phyloP scores from a whole-genome alignment of 2,329 filamentous ascomycete species.

The Diaporthe capsici region DNA sequence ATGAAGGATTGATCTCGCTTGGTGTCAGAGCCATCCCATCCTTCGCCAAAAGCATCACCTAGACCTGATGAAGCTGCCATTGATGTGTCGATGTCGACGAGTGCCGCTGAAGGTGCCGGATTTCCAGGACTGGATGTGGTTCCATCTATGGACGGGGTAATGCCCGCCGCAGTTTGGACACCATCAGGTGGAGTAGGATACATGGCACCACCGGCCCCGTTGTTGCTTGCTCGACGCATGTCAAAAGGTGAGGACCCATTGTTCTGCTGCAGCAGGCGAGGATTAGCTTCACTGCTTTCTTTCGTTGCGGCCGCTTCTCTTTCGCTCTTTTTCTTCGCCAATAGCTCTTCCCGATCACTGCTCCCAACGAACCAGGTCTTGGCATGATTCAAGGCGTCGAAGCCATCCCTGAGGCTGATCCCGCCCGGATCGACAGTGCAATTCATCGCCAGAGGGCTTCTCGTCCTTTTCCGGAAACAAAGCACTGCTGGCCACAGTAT shows the following conservation, averaged over 20 bases:
- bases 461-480: slow-evolving; percentile 65
- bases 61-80: slow-evolving; percentile 47
- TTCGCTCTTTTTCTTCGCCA: slow-evolving; percentile 65
- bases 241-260: slow-evolving; percentile 67
- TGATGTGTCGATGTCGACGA: slow-evolving; percentile 56
- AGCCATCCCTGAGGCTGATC: slow-evolving; percentile 57
- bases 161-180: slow-evolving; percentile 66
- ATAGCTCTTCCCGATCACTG: slow-evolving; percentile 61
- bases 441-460: slow-evolving; percentile 41
- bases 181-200: slow-evolving; percentile 82
- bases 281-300: slow-evolving; percentile 59
- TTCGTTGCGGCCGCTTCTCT: slow-evolving; percentile 58
- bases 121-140: slow-evolving; percentile 70
- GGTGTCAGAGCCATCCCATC: slow-evolving; percentile 58
- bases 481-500: slow-evolving; percentile 69
- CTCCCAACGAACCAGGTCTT: slow-evolving; percentile 63
- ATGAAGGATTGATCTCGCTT: slow-evolving; percentile 63
- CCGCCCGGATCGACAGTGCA: slow-evolving; percentile 50
- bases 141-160: slow-evolving; percentile 70
- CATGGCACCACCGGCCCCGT: slow-evolving; percentile 65
- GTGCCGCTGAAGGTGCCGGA: slow-evolving; percentile 48
- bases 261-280: slow-evolving; percentile 55
- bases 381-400: slow-evolving; percentile 64
- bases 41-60: slow-evolving; percentile 52
- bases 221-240: slow-evolving; percentile 63